Conservation (phyloP, 768 basidiomycete genomes). For the Zangia roseola region DNA sequence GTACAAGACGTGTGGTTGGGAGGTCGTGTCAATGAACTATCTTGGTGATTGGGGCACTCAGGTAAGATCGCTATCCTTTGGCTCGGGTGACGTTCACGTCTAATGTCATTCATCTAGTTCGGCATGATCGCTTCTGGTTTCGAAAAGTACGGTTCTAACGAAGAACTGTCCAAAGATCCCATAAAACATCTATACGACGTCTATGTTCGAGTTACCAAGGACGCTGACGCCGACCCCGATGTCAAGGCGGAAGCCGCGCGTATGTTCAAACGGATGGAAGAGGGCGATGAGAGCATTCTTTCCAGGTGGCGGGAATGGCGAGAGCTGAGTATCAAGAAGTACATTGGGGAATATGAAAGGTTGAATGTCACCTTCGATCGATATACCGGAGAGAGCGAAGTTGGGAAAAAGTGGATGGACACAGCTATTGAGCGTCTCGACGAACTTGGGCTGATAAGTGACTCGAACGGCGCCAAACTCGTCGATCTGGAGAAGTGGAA, state of each 20-base stretch:
- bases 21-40: constrained; percentile 90
- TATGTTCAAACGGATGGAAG: constrained; percentile 95
- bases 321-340: constrained; percentile 85
- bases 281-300: constrained; percentile 82
- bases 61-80: constrained; percentile 40
- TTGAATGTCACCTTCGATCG: constrained; percentile 90
- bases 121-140: constrained; percentile 90
- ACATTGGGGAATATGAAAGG: constrained; percentile 82
- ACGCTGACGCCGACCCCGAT: constrained; percentile 66
- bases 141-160: constrained; percentile 86
- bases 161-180: constrained; percentile 79
- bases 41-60: constrained; percentile 99
- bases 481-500: constrained; percentile 90
- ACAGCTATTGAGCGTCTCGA: constrained; percentile 67
- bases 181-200: constrained; percentile 95
- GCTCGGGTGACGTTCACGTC: neutral
- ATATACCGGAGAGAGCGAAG: constrained; percentile 88
- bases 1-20: constrained; percentile 92
- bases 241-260: constrained; percentile 76
- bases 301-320: constrained; percentile 93
- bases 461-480: constrained; percentile 78
- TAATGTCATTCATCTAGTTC: constrained; percentile 45
- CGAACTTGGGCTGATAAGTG: constrained; percentile 71
- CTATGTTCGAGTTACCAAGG: constrained; percentile 92
- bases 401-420: constrained; percentile 71